Evolutionary conservation across 1,139 yeast genomes (phyloP).

Genomic region (Protomyces gravidus): DNA sequence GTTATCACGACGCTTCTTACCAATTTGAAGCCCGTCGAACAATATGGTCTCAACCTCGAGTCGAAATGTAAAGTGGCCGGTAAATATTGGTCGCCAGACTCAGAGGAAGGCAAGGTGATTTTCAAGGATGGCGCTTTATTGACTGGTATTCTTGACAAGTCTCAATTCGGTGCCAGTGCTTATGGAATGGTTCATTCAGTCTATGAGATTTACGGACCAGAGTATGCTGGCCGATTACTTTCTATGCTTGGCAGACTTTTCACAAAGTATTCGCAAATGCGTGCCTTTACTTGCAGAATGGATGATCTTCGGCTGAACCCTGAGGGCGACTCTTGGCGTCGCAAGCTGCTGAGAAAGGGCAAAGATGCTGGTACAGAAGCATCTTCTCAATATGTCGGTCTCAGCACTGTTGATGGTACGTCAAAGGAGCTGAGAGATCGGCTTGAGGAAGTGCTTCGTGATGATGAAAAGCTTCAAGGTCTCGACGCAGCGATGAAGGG

Average conservation of each 20-base stretch:
- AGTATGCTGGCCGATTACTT: slow-evolving; percentile 80
- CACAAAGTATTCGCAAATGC: slow-evolving; percentile 86
- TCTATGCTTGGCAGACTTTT: slow-evolving; percentile 90
- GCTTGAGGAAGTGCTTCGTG: slow-evolving; percentile 90
- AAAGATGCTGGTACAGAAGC: slow-evolving; percentile 83
- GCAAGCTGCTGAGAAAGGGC: slow-evolving; percentile 69
- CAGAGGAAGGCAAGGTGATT: slow-evolving; percentile 78
- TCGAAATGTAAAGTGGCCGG: slow-evolving; percentile 87
- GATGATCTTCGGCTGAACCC: slow-evolving; percentile 86
- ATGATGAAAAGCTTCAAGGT: slow-evolving; percentile 85
- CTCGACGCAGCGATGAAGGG: slow-evolving; percentile 95
- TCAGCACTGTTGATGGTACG: slow-evolving; percentile 48
- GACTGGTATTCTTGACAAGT: slow-evolving; percentile 91
- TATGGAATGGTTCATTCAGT: slow-evolving; percentile 95
- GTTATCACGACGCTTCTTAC: slow-evolving; percentile 76
- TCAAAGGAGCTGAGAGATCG: slow-evolving; percentile 71
- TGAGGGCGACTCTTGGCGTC: slow-evolving; percentile 82
- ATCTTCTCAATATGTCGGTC: slow-evolving; percentile 89
- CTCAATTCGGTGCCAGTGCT: slow-evolving; percentile 97
- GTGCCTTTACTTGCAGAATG: slow-evolving; percentile 99
- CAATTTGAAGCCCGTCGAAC: slow-evolving; percentile 41
- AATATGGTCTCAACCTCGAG: slow-evolving; percentile 82
- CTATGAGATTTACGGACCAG: slow-evolving; percentile 92
- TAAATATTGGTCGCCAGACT: slow-evolving; percentile 88
- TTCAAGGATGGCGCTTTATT: slow-evolving; percentile 82